phyloP scores from a whole-genome alignment of 2,329 filamentous ascomycete genomes.

The Pyrenochaeta sp. region DNA sequence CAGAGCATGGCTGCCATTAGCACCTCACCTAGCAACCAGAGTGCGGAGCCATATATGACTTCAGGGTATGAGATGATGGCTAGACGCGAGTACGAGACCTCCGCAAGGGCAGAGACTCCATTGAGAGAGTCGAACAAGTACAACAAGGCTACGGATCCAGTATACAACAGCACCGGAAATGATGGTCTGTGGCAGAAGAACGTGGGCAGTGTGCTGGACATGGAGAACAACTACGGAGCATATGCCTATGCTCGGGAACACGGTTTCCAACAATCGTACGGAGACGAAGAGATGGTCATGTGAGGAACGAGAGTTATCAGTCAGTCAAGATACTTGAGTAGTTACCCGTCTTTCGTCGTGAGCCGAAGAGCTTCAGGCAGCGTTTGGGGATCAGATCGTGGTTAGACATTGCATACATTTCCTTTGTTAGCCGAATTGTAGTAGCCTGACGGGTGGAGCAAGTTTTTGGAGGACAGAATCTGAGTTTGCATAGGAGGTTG shows the following conservation, averaged over 20 bases:
- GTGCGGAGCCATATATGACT: slow-evolving; percentile 83
- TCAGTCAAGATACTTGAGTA: background rate
- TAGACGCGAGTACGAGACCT: slow-evolving; percentile 68
- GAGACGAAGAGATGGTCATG: slow-evolving; percentile 52
- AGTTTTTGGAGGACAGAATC: background rate
- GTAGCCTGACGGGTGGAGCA: background rate
- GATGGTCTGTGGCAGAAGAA: slow-evolving; percentile 59
- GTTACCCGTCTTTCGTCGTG: no score
- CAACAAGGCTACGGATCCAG: slow-evolving; percentile 70
- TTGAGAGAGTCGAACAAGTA: slow-evolving; percentile 54
- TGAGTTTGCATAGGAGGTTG: slow-evolving; percentile 9
- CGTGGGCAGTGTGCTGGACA: slow-evolving; percentile 52
- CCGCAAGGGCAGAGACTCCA: slow-evolving; percentile 41
- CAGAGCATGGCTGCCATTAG: slow-evolving; percentile 35
- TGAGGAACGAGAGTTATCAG: slow-evolving; percentile 24
- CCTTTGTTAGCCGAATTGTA: background rate
- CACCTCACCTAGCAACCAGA: slow-evolving; percentile 34
- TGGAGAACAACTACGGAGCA: slow-evolving; percentile 74
- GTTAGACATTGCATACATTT: background rate
- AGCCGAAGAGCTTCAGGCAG: background rate
- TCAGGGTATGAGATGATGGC: slow-evolving; percentile 79
- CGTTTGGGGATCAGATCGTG: no score
- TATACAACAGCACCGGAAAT: slow-evolving; percentile 60
- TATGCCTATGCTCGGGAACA: slow-evolving; percentile 62
- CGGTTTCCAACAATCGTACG: slow-evolving; percentile 50